Evolutionary conservation across 1,284 basidiomycete genomes (phyloP), one percentile per base, ranked within the genome.

Genomic region (Flammula alnicola): DNA sequence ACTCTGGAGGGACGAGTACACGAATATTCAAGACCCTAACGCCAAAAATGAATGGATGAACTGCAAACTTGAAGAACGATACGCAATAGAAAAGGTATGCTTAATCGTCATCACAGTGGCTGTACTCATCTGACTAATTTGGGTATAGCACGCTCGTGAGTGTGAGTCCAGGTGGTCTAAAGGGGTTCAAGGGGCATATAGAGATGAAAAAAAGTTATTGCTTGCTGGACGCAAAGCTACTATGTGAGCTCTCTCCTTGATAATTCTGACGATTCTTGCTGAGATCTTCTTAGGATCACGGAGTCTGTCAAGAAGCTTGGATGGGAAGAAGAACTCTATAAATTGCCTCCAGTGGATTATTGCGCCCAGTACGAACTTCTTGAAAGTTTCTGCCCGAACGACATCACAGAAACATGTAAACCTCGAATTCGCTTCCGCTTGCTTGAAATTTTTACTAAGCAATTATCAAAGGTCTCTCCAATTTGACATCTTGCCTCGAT

Each of bases 311-410:
- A 37, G 25, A 19, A 23, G 12, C n/a, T 45, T 26, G 33, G 26
- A 6, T n/a, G 17, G 2, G 33, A 45, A 45, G 17, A 45, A 37
- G 44, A 29, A 2, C 10, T 45, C 9, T 37, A 37, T 20, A 37
- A 45, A 30, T 3, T 45, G 7, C 25, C 32, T 9, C 26, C 44
- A n/a, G 23, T 10, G 7, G n/a, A 20, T 8, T 5, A 10, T n/a
- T 16, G 16, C n/a, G 25, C 23, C 14, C 16, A 20, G 30, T 14
- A 45, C 14, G 8, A 12, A 5, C 3, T 10, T n/a, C 3, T 44
- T 5, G 10, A 35, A 33, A 6, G 23, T 33, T 16, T 19, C 3
- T 26, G 16, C 9, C 10, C 10, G 3, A 20, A 4, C 23, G 16
- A 3, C 20, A n/a, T 35, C 16, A 14, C 29, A 14, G 3, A 4